Base-by-base conservation (phyloP, 257 asterid genomes). In the Ilex asprella region DNA sequence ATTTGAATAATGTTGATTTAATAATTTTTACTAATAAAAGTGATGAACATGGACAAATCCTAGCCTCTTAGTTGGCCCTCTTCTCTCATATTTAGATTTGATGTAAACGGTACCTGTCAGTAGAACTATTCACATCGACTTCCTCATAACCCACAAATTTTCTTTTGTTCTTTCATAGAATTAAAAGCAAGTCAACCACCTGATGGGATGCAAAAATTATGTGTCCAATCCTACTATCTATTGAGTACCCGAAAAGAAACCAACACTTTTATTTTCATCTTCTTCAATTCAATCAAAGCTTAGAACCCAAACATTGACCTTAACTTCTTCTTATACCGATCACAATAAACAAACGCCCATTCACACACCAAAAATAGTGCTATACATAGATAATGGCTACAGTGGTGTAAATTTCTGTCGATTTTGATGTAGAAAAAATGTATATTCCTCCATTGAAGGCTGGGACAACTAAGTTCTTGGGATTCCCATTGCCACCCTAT, bases 401-500 rank as follows among this genome's bases (percentile, higher is more conserved):
- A 62, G 64, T 7, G 74, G 68, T 30, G 78, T 66, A 57, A n/a
- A 69, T 82, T 47, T 59, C 57, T 12, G 78, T 88, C n/a, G 78
- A 86, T 16, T 88, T 88, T 43, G 87, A 88, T 55, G 64, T 75
- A 46, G 30, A 70, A 30, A 74, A 73, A 3, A 65, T 91, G 55
- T 84, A n/a, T n/a, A 84, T 88, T 39, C 96, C 96, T n/a, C 88
- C 96, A 10, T 64, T 91, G 30, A 84, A 92, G 1, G 49, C 81
- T 16, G 82, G 83, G 66, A 88, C 98, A 0, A 84, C 98, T 54
- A 88, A 81, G 76, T 83, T 88, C 76, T 57, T 91, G 79, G 96
- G 98, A 52, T 49, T 86, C 63, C 92, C 94, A 2, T 75, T 91
- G 87, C 96, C 96, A 7, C 94, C 94, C 12, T 80, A 86, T 64